Base-by-base conservation (phyloP, 2,329 filamentous ascomycete species). In the Macroventuria anomochaeta region DNA sequence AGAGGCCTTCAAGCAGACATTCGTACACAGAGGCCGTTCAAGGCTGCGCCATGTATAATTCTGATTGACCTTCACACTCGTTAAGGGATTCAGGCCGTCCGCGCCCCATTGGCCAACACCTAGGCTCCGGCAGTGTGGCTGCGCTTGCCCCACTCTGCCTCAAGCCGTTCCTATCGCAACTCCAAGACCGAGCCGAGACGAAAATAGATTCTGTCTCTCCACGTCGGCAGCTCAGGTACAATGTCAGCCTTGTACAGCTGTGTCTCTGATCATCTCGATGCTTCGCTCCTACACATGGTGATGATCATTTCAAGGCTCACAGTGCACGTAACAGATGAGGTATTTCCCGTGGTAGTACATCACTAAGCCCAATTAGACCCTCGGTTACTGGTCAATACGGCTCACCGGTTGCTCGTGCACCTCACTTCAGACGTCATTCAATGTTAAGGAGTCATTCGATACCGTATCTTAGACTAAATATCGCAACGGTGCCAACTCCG, bases 401-500 rank as follows among this genome's bases (percentile, higher is more conserved):
- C 32, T 54, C 46, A 55, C 53, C 46, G 46, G 46, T 50, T 38
- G 46, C 46, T 46, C 53, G 40, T 50, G 53, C 46, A 51, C 11
- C 33, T 32, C 29, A 21, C 33, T 36, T 10, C 18, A 50, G 36
- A 46, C 40, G 52, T 50, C 52, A 55, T 55, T 34, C 29, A 25
- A 50, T 38, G 37, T 26, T 15, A 38, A 51, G 26, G 15, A 38
- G 46, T 41, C 63, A 69, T 71, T 72, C 55, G 63, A 65, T 68
- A 61, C 64, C 61, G 55, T 64, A 44, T 49, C 44, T 46, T 29
- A 51, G 64, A 67, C 59, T 65, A 64, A 58, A 64, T 54, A 43
- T 67, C 61, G 62, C 68, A 69, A 64, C 57, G 57, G 59, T 62
- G 20, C 58, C 61, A 62, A 62, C 58, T 56, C 56, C 59, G 57